phyloP scores from a whole-genome alignment of 2,329 filamentous ascomycete genomes.

The Paecilomyces fulvus region DNA sequence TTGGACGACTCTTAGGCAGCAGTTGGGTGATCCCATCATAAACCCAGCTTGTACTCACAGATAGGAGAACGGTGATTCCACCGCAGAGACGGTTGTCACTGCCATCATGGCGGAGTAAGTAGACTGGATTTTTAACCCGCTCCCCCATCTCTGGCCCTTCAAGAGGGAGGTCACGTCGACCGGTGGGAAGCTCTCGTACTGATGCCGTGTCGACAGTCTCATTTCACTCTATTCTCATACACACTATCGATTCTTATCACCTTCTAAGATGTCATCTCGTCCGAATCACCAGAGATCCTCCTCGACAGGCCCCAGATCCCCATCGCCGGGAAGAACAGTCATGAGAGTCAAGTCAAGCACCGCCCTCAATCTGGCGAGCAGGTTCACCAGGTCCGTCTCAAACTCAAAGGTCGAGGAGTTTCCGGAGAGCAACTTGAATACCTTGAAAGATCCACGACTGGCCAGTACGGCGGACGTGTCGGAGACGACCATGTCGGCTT shows the following conservation, averaged over 20 bases:
- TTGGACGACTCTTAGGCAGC: not conserved
- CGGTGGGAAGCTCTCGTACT: not conserved
- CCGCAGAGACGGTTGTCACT: not conserved
- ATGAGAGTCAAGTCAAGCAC: slow-evolving; percentile 38
- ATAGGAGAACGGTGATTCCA: not conserved
- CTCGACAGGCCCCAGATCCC: slow-evolving; percentile 26
- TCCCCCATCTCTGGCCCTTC: not conserved
- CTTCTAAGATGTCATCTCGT: slow-evolving; percentile 31
- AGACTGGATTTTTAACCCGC: not conserved
- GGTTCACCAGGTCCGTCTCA: slow-evolving; percentile 14
- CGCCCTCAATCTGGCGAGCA: slow-evolving; percentile 28
- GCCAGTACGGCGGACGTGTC: slow-evolving; percentile 27
- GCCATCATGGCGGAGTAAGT: slow-evolving; percentile 34
- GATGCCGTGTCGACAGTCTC: slow-evolving; percentile 16
- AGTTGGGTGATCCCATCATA: not conserved
- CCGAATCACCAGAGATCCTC: slow-evolving; percentile 28
- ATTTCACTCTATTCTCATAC: slow-evolving; percentile 31
- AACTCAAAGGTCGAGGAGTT: slow-evolving; percentile 22
- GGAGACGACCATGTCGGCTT: slow-evolving; percentile 21
- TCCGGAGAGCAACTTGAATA: slow-evolving; percentile 36
- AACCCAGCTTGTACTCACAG: not conserved
- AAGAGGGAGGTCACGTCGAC: not conserved
- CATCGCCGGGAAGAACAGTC: slow-evolving; percentile 29
- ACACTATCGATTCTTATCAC: slow-evolving; percentile 25
- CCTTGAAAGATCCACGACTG: slow-evolving; percentile 38